Base-by-base conservation (phyloP, 164 flowering plant species). In the Annona squamosa region DNA sequence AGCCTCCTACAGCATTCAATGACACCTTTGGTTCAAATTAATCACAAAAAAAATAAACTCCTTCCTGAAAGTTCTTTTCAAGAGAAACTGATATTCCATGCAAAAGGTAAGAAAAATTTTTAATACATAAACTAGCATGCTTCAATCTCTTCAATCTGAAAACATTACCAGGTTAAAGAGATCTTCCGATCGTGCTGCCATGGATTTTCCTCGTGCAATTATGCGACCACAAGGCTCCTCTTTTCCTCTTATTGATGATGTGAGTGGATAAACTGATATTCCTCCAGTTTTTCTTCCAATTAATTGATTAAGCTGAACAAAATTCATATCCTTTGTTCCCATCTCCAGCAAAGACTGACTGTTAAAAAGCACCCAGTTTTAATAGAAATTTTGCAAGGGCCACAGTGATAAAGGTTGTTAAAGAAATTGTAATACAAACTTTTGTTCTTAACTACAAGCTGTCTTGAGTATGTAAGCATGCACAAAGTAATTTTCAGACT, bases 221-320 rank as follows among this genome's bases (percentile, higher is more conserved):
- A 96, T 82, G 79, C 83, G 90, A 77, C 91, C 82, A 72, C 89
- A 89, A 48, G 97, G 98, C 62, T 87, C 88, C 59, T 80, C 81
- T 76, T 81, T 84, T 42, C 94, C 98, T 3, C 90, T 80, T 48
- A 90, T 69, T 52, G 99, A 90, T 79, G 99, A 96, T 17, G 94
- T 92, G 73, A 86, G 84, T 26, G 98, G 99, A 79, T 87, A 93
- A 71, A 96, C 88, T 62, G 99, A 96, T 75, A 96, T 92, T 74
- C 99, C 99, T 75, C 99, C 99, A 41, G 99, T 96, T 82, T 92
- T 96, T 77, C 98, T 88, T 75, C 99, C 99, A 83, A 95, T 91
- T 71, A 96, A 86, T 83, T 91, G 99, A 79, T 89, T 96, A 71
- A 96, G 90, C 79, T 96, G 98, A 74, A 96, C 94, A 77, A 96